Evolutionary conservation across 768 basidiomycete species (phyloP), one percentile per base, ranked within the genome.

Genomic region (Boletus coccyginus): DNA sequence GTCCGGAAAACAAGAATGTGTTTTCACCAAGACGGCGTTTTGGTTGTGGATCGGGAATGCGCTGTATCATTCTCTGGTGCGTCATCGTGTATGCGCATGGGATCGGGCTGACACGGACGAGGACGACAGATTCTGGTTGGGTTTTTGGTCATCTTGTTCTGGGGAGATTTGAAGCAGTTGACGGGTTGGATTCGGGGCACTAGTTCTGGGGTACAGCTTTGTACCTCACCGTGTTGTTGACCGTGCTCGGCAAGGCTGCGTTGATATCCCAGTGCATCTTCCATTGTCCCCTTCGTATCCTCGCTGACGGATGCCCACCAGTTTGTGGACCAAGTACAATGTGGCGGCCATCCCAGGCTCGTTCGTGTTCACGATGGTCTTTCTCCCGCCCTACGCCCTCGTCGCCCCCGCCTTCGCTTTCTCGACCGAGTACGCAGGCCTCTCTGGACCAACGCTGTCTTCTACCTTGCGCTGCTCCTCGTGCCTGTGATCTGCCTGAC

Each of bases 301-400:
- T 46, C 48, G 7, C 42, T 60, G 46, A n/a, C n/a, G n/a, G n/a
- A 57, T 55, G 42, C 27, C 5, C 27, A 53, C 9, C 56, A 99
- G 96, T 64, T 74, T 99, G n/a, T 99, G 97, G 97, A 99, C 97
- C 1, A 98, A 98, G 70, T 99, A 98, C 67, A 98, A 95, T 12
- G 91, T 98, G 46, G 93, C 92, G 40, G 96, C 97, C 12, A 99
- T 99, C 48, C 97, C 96, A 3, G 97, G 97, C 19, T 98, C 97
- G 3, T 97, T 98, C 69, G 71, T 89, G 36, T 95, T 98, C 75
- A 92, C 97, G n/a, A 97, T 98, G 94, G 64, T 88, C 46, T 93
- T 93, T 74, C n/a, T n/a, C n/a, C n/a, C n/a, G n/a, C n/a, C n/a
- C n/a, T n/a, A n/a, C n/a, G n/a, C n/a, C n/a, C n/a, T 87, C 55